Evolutionary conservation across 1,284 basidiomycete species (phyloP), one percentile per base, ranked within the genome.

Genomic region (Pseudozyma pruni): DNA sequence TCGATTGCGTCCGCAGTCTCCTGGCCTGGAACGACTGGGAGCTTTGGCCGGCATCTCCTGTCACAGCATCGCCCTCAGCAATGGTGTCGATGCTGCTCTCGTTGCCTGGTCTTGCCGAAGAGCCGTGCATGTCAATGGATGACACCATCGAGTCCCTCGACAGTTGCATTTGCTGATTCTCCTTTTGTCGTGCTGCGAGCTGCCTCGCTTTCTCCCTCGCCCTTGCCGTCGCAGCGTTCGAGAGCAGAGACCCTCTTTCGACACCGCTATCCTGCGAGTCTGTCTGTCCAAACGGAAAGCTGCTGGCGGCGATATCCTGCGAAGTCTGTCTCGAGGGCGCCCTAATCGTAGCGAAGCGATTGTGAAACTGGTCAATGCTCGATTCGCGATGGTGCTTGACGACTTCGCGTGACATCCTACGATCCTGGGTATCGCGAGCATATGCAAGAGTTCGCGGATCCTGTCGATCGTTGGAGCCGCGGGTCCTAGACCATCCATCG

Each of bases 311-410:
- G 1, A 37, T 8, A 20, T 59, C 43, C 2, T 16, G 23, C 29
- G 38, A 25, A 5, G n/a, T 44, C 22, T 46, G 42, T 8, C 46
- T 32, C 4, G 49, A 35, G 1, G 59, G 38, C 6, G 32, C 25
- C 8, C 67, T 29, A 4, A 63, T 17, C 2, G 59, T 32, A 0
- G 51, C 60, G 22, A 70, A 70, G 8, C 67, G 51, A 20, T 70
- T 70, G 32, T 70, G 67, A 32, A 22, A 70, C 56, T 70, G 67
- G 19, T 70, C 56, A 11, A 70, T 52, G 16, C 59, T 63, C 14
- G 51, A 55, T 17, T 63, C 56, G 22, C 51, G 50, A 10, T 54
- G 41, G 23, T 56, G 55, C 7, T 49, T 46, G 11, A 70, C 67
- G 2, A 63, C 37, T 20, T 63, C 60, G 11, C 67, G 43, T 7